These are phyloP conservation scores for Leccinum uliginosum DNA, from an alignment of 768 basidiomycete species.

Conservation along the genomic window DNA sequence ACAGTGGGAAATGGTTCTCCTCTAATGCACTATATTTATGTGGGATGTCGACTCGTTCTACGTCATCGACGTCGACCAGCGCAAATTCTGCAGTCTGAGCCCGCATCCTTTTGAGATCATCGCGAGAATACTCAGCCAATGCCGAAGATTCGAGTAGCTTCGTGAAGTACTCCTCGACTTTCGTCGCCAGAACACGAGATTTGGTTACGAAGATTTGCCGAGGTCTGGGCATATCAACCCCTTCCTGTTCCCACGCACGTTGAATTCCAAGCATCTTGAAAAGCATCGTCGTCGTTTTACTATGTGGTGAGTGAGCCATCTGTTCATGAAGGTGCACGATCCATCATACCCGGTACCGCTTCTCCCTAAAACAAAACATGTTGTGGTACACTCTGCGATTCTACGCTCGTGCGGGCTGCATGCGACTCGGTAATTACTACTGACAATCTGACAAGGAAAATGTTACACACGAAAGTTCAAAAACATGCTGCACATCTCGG, in stretches of 20 bases:
- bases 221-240: conserved; percentile 38
- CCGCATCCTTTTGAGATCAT: conserved; percentile 35
- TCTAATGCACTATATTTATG: conserved; percentile 48
- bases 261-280: conserved; percentile 73
- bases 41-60: conserved; percentile 33
- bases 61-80: conserved; percentile 31
- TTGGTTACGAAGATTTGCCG: conserved; percentile 73
- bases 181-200: conserved; percentile 59
- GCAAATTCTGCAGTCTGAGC: conserved; percentile 23
- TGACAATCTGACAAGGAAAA: conserved; percentile 12
- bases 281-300: conserved; percentile 75
- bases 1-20: conserved; percentile 65
- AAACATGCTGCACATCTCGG: conserved; percentile 24
- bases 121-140: conserved; percentile 31
- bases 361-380: conserved; percentile 64
- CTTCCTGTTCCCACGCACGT: conserved; percentile 41
- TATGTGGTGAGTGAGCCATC: conserved; percentile 18
- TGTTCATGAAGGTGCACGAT: not conserved
- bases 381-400: conserved; percentile 55
- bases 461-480: conserved; percentile 21
- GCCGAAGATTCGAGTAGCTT: conserved; percentile 45
- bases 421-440: not conserved
- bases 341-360: conserved; percentile 65
- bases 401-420: conserved; percentile 44
- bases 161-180: conserved; percentile 64